phyloP scores from a whole-genome alignment of 352 stramenopile genomes.

The Globisporangium polare region DNA sequence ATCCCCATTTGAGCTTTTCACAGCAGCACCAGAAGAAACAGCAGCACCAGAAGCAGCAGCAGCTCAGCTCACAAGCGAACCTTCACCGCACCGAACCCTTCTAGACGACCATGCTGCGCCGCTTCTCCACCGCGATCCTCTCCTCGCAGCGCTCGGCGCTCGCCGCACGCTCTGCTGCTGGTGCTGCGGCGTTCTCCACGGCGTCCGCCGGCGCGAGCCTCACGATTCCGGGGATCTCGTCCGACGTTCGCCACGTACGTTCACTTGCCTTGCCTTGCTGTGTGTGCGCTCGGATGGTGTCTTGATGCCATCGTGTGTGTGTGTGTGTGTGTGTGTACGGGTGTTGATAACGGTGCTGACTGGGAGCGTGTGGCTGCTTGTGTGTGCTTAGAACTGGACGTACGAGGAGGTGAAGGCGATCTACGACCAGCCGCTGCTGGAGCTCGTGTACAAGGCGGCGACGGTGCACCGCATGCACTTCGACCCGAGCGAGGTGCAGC shows the following conservation, averaged over 20 bases:
- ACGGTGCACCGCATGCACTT: conserved; percentile 98
- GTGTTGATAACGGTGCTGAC: background rate
- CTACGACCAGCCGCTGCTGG: conserved; percentile 93
- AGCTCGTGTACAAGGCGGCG: conserved; percentile 96
- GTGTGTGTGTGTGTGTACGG: background rate
- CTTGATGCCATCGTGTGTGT: background rate
- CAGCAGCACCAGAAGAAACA: too few species aligned
- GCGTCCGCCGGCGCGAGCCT: conserved; percentile 34
- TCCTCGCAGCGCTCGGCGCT: conserved; percentile 11
- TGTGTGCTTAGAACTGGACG: conserved; percentile 86
- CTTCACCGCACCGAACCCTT: too few species aligned
- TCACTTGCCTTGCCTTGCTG: background rate
- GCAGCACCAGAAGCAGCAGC: too few species aligned
- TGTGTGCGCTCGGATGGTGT: background rate
- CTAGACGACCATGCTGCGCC: conserved; percentile 41
- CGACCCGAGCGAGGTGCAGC: conserved; percentile 95
- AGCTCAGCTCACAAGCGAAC: too few species aligned
- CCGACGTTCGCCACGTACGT: conserved; percentile 53
- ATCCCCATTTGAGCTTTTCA: conserved; percentile 8
- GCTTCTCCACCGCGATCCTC: conserved; percentile 28
- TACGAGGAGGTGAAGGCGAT: conserved; percentile 94
- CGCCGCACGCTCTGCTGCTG: background rate
- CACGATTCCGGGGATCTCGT: conserved; percentile 60
- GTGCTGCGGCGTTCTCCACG: conserved; percentile 26
- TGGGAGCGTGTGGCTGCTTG: too few species aligned